Conservation (phyloP, 768 basidiomycete species). For the Boletus insuetus region DNA sequence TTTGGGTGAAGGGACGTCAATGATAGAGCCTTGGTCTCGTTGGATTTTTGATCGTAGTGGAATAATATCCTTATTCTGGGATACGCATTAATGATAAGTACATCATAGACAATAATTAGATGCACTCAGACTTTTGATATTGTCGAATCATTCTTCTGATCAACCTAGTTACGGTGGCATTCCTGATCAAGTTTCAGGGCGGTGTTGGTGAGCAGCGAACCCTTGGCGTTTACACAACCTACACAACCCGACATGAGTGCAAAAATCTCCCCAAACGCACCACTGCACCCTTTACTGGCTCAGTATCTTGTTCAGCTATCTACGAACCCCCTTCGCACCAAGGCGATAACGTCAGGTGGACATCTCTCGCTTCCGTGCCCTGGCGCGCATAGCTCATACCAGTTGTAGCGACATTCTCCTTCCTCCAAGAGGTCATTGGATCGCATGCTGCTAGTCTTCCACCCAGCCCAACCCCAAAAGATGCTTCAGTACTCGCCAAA, state of each 20-base stretch:
- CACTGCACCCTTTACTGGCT: slow-evolving; percentile 50
- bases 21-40: slow-evolving; percentile 11
- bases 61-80: slow-evolving; percentile 19
- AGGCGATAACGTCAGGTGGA: slow-evolving; percentile 71
- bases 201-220: background rate
- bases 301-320: slow-evolving; percentile 70
- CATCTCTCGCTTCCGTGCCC: background rate
- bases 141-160: too few relatives aligned
- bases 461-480: slow-evolving; percentile 44
- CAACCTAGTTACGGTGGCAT: too few relatives aligned
- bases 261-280: slow-evolving; percentile 15
- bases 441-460: slow-evolving; percentile 67
- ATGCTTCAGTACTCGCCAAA: slow-evolving; percentile 52
- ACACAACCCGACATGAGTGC: slow-evolving; percentile 37
- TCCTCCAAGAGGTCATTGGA: slow-evolving; percentile 80
- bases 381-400: background rate
- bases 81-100: slow-evolving; percentile 14
- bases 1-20: slow-evolving; percentile 58
- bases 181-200: background rate
- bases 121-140: too few relatives aligned
- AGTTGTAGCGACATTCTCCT: slow-evolving; percentile 48
- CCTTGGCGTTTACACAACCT: too few relatives aligned
- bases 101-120: background rate
- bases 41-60: slow-evolving; percentile 20
- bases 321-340: slow-evolving; percentile 72